phyloP scores from a whole-genome alignment of 768 basidiomycete species.

The Naganishia kalamii region DNA sequence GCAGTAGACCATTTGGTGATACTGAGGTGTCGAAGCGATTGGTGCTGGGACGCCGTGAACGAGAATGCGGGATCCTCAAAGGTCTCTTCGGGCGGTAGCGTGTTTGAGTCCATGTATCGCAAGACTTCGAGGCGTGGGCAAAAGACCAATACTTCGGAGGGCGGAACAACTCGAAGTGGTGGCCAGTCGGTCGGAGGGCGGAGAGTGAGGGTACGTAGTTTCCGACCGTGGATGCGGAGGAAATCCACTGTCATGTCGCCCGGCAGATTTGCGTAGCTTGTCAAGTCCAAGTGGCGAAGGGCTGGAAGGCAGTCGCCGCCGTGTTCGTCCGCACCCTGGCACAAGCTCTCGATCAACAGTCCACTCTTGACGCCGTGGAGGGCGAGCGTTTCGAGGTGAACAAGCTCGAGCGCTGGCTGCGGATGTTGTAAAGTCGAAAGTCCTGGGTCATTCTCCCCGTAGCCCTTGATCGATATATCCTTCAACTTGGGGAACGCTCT shows the following conservation, averaged over 20 bases:
- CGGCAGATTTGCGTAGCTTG: constrained; percentile 25
- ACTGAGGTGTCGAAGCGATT: constrained; percentile 30
- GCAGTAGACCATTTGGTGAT: constrained; percentile 33
- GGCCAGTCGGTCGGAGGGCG: constrained; percentile 35
- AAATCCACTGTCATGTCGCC: constrained; percentile 31
- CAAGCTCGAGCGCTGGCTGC: constrained; percentile 6
- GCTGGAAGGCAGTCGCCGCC: constrained; percentile 29
- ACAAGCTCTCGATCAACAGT: constrained; percentile 16
- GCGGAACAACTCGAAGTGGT: constrained; percentile 25
- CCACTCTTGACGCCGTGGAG: constrained; percentile 14
- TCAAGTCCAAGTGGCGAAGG: constrained; percentile 30
- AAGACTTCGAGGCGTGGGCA: constrained; percentile 33
- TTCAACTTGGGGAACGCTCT: constrained; percentile 8
- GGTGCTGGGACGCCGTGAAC: constrained; percentile 17
- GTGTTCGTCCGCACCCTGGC: constrained; percentile 19
- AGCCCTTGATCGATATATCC: constrained; percentile 1
- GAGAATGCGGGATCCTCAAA: constrained; percentile 15
- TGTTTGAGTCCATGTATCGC: constrained; percentile 25
- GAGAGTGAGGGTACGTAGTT: constrained; percentile 35
- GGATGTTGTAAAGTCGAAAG: neutral
- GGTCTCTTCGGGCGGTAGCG: constrained; percentile 21
- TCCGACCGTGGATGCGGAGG: constrained; percentile 31
- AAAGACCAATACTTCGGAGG: constrained; percentile 28
- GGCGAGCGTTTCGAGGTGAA: neutral
- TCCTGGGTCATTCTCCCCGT: neutral